Base-by-base conservation (phyloP, 768 basidiomycete species). In the Suillus bovinus region DNA sequence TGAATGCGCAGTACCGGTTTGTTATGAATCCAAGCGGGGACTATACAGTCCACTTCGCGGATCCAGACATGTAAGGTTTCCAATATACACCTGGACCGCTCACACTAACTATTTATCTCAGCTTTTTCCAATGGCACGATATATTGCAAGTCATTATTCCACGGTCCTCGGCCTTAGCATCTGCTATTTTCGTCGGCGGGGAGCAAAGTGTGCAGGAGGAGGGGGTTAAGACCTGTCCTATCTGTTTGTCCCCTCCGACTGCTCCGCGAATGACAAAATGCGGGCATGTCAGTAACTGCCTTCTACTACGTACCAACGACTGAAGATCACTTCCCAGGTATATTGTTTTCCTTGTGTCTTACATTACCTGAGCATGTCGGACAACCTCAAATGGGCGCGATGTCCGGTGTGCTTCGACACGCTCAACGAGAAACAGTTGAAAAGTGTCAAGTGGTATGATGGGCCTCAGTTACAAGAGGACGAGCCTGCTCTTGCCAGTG, bases 331-430 rank as follows among this genome's bases (percentile, higher is more conserved):
- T 49, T 17, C 17, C 10, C 67, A 96, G 94, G 88, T 97, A 47
- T 99, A 88, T 77, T 99, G 96, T 75, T 96, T 89, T 73, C 91
- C 94, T 20, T 98, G 96, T 77, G 93, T 96, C 61, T 79, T 98
- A 47, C 95, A 94, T 74, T 95, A 94, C 71, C 82, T 96, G 69
- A 88, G 85, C 71, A 86, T 87, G 24, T 91, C 93, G 29, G 88
- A 94, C 53, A 89, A 86, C 72, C 75, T 77, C 31, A 94, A 95
- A 75, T 95, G 92, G 86, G 90, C 89, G 34, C 89, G 90, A 60
- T 99, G 97, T 72, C 97, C 97, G 4, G 94, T 99, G 56, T 99
- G 97, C 75, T 93, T 90, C 70, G 97, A 99, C 78, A 91, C 94
- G 14, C 83, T 99, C 50, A 89, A 90, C 74, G 91, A 91, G 75